Base-by-base conservation (phyloP, 164 flowering plant genomes). In the Magnolia changhungtana region DNA sequence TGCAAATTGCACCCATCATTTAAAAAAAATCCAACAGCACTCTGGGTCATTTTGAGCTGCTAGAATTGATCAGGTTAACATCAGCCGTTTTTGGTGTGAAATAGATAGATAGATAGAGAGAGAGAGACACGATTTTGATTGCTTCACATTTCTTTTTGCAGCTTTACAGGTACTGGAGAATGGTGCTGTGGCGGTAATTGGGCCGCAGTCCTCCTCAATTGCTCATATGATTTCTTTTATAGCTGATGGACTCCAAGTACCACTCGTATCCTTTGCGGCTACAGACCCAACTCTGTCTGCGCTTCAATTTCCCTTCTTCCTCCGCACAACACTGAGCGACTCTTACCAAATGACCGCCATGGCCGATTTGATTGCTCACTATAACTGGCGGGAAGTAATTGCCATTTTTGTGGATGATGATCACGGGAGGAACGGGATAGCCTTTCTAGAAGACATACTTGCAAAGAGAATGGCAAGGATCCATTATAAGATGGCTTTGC, bases 261-360 rank as follows among this genome's bases (percentile, higher is more conserved):
- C 98, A 16, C 88, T 91, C 49, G 51, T 94, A 67, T 91, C 98
- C 29, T 94, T 81, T 81, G 90, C 88, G 49, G 95, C 93, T 63
- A 92, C 97, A 45, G 98, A 94, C 76, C 96, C 98, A 16, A 87
- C 92, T 72, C 88, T 94, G 1, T 91, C 98, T 69, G 81, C 98
- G 27, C 89, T 87, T 55, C 97, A 94, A 73, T 90, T 83, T 72
- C 94, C 95, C 2, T 92, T 73, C 78, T 92, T 93, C 68, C 29
- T 93, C 49, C 87, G 96, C 19, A 86, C 84, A 13, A 84, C 92
- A 3, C 87, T 76, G 65, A 91, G 90, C 70, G 97, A 92, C 75
- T 75, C 84, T 67, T 73, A 76, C 75, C 98, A 94, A 78, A 94
- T 94, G 98, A 64, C 82, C 79, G 97, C 96, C 51, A 85, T 94